phyloP scores from a whole-genome alignment of 257 asterid species.

The Jasminum sambac region DNA sequence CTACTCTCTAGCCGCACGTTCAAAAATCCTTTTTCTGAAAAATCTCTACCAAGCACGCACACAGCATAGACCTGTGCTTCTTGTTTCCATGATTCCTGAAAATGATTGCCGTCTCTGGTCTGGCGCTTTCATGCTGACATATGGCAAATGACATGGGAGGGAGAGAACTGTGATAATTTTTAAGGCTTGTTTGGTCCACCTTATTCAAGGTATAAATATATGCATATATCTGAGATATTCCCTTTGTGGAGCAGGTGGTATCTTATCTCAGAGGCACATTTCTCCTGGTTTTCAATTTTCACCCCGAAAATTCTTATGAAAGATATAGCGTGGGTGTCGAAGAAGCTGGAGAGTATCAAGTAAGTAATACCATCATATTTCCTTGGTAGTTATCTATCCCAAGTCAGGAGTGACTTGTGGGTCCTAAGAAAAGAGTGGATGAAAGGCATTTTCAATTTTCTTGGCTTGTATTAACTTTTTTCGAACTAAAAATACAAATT shows the following conservation, averaged over 20 bases:
- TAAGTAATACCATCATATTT: conserved; percentile 43
- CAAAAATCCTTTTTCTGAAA: no score
- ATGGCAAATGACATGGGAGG: background rate
- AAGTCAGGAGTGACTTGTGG: no score
- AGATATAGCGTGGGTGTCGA: conserved; percentile 78
- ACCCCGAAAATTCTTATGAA: conserved; percentile 68
- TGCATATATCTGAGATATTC: conserved; percentile 24
- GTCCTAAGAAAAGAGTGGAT: no score
- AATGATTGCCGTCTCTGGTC: background rate
- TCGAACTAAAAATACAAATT: no score
- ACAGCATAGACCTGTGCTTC: background rate
- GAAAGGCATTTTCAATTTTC: no score
- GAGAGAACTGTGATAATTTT: background rate
- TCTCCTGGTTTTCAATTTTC: conserved; percentile 83
- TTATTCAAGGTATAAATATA: background rate
- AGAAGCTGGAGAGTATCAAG: conserved; percentile 98
- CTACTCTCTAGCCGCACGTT: no score
- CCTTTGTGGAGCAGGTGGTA: conserved; percentile 66
- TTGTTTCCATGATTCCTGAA: background rate
- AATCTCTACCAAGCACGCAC: no score
- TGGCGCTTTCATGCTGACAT: background rate
- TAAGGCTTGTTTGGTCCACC: background rate
- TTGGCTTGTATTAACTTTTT: no score
- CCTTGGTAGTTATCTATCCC: background rate
- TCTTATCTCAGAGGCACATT: conserved; percentile 81